phyloP scores from a whole-genome alignment of 805 yeast genomes.

The Candida multigemmis region DNA sequence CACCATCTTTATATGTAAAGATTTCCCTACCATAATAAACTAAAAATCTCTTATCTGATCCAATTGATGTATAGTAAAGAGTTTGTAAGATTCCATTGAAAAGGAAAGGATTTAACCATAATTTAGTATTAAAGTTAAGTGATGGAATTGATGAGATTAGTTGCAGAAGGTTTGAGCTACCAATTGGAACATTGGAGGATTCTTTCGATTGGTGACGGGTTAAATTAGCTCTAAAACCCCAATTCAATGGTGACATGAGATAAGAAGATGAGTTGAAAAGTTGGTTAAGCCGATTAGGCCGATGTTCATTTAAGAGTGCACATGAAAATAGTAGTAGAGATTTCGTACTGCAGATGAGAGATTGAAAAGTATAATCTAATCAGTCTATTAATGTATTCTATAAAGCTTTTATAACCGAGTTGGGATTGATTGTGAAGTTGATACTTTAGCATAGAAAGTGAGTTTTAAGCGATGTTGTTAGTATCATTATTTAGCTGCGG shows the following conservation, averaged over 20 bases:
- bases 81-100: constrained; percentile 77
- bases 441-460: too few relatives aligned
- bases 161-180: constrained; percentile 1
- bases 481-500: too few relatives aligned
- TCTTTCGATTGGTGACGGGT: constrained; percentile 13
- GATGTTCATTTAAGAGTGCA: too few relatives aligned
- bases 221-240: constrained; percentile 31
- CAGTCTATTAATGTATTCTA: too few relatives aligned
- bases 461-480: too few relatives aligned
- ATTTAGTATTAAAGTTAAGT: constrained; percentile 15
- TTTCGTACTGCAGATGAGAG: too few relatives aligned
- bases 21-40: constrained; percentile 72
- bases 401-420: too few relatives aligned
- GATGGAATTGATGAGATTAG: constrained; percentile 1
- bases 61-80: constrained; percentile 50
- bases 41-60: constrained; percentile 39
- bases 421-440: too few relatives aligned
- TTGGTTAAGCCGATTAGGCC: too few relatives aligned
- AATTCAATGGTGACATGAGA: constrained; percentile 10
- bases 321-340: too few relatives aligned
- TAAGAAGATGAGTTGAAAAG: too few relatives aligned
- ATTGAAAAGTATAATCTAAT: too few relatives aligned
- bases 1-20: constrained; percentile 52
- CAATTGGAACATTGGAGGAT: constrained; percentile 2
- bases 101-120: constrained; percentile 53